These are phyloP conservation scores for Cladophialophora psammophila DNA, from an alignment of 2,329 filamentous ascomycete genomes.

Conservation along the genomic window DNA sequence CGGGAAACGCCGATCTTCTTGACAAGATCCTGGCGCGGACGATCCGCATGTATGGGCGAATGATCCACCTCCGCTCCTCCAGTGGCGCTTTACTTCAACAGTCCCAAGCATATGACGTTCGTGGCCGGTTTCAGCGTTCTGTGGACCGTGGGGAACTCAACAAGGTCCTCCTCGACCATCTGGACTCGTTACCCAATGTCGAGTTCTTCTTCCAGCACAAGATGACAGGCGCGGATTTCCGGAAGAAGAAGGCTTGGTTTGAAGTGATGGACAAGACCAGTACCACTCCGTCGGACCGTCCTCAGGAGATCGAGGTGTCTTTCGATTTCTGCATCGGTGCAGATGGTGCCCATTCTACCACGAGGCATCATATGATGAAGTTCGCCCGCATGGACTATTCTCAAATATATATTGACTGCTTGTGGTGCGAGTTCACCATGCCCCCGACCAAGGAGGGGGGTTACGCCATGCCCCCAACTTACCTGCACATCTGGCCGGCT, in stretches of 20 bases:
- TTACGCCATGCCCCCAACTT: slow-evolving; percentile 87
- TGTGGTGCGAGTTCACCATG: slow-evolving; percentile 97
- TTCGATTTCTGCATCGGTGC: slow-evolving; percentile 95
- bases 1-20: slow-evolving; percentile 71
- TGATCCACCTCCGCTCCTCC: slow-evolving; percentile 81
- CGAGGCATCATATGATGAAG: slow-evolving; percentile 95
- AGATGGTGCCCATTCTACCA: slow-evolving; percentile 91
- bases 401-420: slow-evolving; percentile 92
- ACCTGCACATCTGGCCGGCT: slow-evolving; percentile 97
- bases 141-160: slow-evolving; percentile 87
- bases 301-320: slow-evolving; percentile 77
- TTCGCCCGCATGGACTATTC: slow-evolving; percentile 87
- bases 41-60: slow-evolving; percentile 92
- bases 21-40: slow-evolving; percentile 77
- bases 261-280: slow-evolving; percentile 59
- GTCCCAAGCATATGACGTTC: slow-evolving; percentile 87
- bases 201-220: slow-evolving; percentile 93
- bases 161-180: slow-evolving; percentile 78
- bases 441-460: slow-evolving; percentile 56
- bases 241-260: slow-evolving; percentile 82
- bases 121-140: slow-evolving; percentile 86
- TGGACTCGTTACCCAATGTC: slow-evolving; percentile 87
- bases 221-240: slow-evolving; percentile 87
- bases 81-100: slow-evolving; percentile 74
- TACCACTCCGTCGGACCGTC: slow-evolving; percentile 47